Base-by-base conservation (phyloP, 2,329 filamentous ascomycete species). In the Penicillium sp. region DNA sequence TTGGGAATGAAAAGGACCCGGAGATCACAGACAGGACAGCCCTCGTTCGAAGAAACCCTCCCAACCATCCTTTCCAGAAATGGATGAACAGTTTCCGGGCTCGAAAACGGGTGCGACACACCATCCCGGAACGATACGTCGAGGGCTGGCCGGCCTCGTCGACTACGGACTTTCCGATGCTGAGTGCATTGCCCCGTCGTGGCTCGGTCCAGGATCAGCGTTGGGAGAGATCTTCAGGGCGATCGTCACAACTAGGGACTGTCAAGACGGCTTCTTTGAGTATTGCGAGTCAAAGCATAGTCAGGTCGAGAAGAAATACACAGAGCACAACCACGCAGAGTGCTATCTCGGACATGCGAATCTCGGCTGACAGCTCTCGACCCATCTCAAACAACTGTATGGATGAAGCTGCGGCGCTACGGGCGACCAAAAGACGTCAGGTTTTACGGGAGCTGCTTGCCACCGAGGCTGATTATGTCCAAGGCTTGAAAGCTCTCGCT, bases 391-490 rank as follows among this genome's bases (percentile, higher is more conserved):
- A 69, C 10, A 69, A 71, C 13, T 63, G 72, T 10, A 65, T 83
- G 9, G 89, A 95, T 55, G 78, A 84, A 47, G 82, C 77, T 24
- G 83, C 86, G n/a, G 78, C 79, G 34, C 79, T 83, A 55, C 81
- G 90, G 43, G 81, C 88, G 1, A 69, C 86, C 16, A 86, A 89
- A 60, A 81, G 93, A 50, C 81, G 88, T 11, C 82, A 84, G 51
- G 82, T 95, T 31, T 70, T 97, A 28, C 87, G 93, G 62, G 93
- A 97, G 69, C 74, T 97, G 41, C 81, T 96, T 50, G 79, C 73
- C 46, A 95, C 90, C 0, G 93, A 97, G 67, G 86, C 93, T 64
- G 82, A 85, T 60, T 97, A 97, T 64, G 84, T 97, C 58, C 81
- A 84, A 13, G 91, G 95, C 60, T 69, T 97, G 47, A 88, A 88